Base-by-base conservation (phyloP, 2,329 filamentous ascomycete genomes). In the Apiospora arundinis region DNA sequence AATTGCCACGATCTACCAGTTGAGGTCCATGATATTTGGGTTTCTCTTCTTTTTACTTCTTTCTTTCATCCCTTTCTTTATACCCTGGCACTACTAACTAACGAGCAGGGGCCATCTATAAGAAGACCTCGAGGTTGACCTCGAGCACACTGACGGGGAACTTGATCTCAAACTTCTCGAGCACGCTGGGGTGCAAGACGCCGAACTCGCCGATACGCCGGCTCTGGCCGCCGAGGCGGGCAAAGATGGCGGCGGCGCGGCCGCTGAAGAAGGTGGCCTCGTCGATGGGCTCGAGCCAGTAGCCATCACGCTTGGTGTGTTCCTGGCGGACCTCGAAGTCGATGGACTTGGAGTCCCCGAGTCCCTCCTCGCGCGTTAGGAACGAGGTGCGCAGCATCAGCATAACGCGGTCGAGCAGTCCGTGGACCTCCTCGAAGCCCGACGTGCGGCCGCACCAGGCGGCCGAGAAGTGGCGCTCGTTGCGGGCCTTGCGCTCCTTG, bases 401-500 rank as follows among this genome's bases (percentile, higher is more conserved):
- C 89, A 99, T 92, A 74, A 98, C 85, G 69, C 96, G 92, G 82
- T 99, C 96, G 60, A 99, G 86, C 75, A 99, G 88, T 71, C 96
- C 96, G 83, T 99, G 97, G 3, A 99, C 94, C 74, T 97, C 87
- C 84, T 99, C 96, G 82, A 99, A 99, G 56, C 97, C 96, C 76
- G 92, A 95, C 4, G 91, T 94, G 87, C 96, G 97, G 79, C 95
- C 95, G 83, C 95, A 98, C 89, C 93, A 97, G 1, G 95, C 95
- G 12, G 95, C 96, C n/a, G 94, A 94, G 81, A 97, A 98, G 84
- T 97, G 95, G 70, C 95, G 88, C 86, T 98, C 94, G 81, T 99
- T 99, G 76, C 94, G 90, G 76, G 91, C 93, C 85, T 95, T 94
- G 75, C 96, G 91, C 87, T 99, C 96, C 66, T 91, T 83, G 18